Evolutionary conservation across 2,329 filamentous ascomycete species (phyloP), one percentile per base, ranked within the genome.

Genomic region (Verticillium tricorpus): DNA sequence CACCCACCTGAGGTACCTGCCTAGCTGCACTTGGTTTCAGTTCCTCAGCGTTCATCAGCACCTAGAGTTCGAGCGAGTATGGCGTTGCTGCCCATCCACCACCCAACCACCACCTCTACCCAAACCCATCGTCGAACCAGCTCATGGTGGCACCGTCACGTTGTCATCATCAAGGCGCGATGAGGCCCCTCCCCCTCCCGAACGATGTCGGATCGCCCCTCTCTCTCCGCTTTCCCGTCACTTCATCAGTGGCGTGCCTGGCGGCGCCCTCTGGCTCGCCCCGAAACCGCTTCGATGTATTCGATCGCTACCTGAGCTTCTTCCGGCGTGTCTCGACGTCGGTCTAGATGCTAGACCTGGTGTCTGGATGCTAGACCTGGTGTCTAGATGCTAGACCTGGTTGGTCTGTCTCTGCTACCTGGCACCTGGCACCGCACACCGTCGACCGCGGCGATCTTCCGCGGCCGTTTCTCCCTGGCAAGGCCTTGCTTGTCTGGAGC

Each of bases 361-460:
- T 6, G 28, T 28, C 28, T 5, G 6, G 28, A 28, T 28, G 4
- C 28, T 14, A 25, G 45, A 25, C 3, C 37, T 28, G 28, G 28
- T 6, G 28, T 28, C 28, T 5, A 28, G 28, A 28, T 28, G 4
- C 28, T 14, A 25, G 45, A 25, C 3, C 17, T 8, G 9, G 35
- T 37, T 40, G 37, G 35, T 37, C 17, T 40, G n/a, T 22, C 3
- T 25, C 19, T 37, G 19, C 6, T 14, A 22, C 55, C 32, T 37
- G 31, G 31, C 19, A 32, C 25, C 15, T 32, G 25, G 54, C 22
- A 28, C 3, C 54, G 1, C 28, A 31, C 54, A n/a, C 32, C 32
- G 17, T 34, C 66, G 78, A 65, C 65, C 68, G 80, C 17, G 14
- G 15, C 6, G 37, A 52, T 52, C 45, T 22, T 52, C 9, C 12